Base-by-base conservation (phyloP, 441 rosid species). In the Pelargonium australe region DNA sequence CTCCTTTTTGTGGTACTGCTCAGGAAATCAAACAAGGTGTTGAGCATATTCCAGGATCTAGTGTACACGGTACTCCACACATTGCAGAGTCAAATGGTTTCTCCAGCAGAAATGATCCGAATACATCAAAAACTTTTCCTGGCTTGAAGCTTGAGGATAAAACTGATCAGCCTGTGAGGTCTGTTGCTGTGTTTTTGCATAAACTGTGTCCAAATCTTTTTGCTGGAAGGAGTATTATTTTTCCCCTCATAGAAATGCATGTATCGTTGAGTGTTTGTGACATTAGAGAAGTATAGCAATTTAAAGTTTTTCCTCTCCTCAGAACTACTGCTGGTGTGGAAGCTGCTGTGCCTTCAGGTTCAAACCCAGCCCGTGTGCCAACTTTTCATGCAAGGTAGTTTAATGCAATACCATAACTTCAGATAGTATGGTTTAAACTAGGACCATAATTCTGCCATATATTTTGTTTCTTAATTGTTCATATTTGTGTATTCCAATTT, bases 351-450 rank as follows among this genome's bases (percentile, higher is more conserved):
- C 75, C 95, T 69, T 81, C 92, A 66, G 79, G 82, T 74, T 80
- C 84, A 68, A 85, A 82, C 67, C 92, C 89, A 63, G 89, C 88
- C 65, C 90, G 98, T 70, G 70, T 90, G 40, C 99, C 99, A 43
- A 83, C 89, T 65, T 92, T 88, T 86, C 98, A 95, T 84, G 99
- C 98, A 2, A 89, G 95, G 98, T 90, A 84, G 71, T 60, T 51
- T 28, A 41, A 44, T 67, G 45, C 44, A 25, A 71, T 23, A 61
- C 25, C 23, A 34, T 69, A 43, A 47, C 66, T 49, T 43, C 66
- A 34, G 70, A 61, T 70, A 31, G 43, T 70, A 12, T 68, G 57
- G 49, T 53, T 25, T 23, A 45, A 71, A 49, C 17, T 53, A 28
- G 60, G 44, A 65, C 44, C 14, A 51, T 71, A 34, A 4, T 41